Evolutionary conservation across 2,329 filamentous ascomycete genomes (phyloP), one percentile per base, ranked within the genome.

Genomic region (Diaporthe amygdali): DNA sequence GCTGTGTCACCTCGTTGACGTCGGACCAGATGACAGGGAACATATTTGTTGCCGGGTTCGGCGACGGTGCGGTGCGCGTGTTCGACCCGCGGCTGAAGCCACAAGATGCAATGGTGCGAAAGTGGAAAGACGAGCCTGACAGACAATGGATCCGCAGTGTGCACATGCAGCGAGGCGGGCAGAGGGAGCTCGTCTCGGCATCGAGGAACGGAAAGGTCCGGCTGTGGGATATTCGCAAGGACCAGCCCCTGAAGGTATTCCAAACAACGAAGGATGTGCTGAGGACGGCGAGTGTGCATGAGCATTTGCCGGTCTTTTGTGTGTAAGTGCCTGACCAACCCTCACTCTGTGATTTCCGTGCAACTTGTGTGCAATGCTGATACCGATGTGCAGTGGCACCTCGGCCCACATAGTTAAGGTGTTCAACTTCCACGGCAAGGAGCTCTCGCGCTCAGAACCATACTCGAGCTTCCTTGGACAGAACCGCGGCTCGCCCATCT

Each of bases 21-120:
- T 97, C 95, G 20, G 96, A 99, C 81, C 96, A 98, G 86, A 97
- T 99, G 82, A 97, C 97, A 66, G 96, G 96, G 52, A 95, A 98
- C 78, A 91, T 98, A 55, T 98, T 99, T 77, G 93, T 97, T 14
- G 96, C 96, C 49, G 96, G 96, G 3, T 99, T 98, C 77, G 96
- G 96, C 22, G 97, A 99, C 77, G 96, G 96, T 41, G 95, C 95
- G 1, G 92, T 99, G 52, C 90, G 96, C 66, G 95, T 98, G 5
- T 99, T 98, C 79, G 96, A 99, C 81, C 94, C 96, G 74, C 91
- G 96, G 15, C 84, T 94, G 73, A 91, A 92, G 73, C 93, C 95
- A 2, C 93, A 94, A 72, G 94, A 96, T 68, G 93, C 93, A 22
- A 98, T 98, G 95, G 93, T 98, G 69, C 94, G 93, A 82, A 95